Conservation (phyloP, 108 stramenopile genomes). For the Nannochloropsis granulata region DNA sequence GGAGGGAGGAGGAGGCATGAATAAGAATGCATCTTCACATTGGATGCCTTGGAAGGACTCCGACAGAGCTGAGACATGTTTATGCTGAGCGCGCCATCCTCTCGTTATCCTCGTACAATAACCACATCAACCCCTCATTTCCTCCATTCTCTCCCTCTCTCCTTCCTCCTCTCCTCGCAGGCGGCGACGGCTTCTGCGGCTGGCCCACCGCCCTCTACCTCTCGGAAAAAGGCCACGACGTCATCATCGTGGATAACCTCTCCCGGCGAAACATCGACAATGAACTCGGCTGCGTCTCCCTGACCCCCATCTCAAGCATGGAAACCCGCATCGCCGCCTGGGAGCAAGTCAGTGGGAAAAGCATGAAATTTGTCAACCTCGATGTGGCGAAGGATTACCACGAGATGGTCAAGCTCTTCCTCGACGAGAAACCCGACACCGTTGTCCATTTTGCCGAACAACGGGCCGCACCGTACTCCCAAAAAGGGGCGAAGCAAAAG, state of each 20-base stretch:
- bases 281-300: conserved; percentile 72
- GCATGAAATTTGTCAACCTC: conserved; percentile 72
- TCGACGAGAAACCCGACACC: conserved; percentile 72
- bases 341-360: conserved; percentile 82
- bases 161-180: conserved; percentile 45
- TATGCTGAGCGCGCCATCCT: too few relatives aligned
- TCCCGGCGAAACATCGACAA: conserved; percentile 77
- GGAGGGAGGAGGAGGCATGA: too few relatives aligned
- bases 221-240: conserved; percentile 43
- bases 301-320: conserved; percentile 78
- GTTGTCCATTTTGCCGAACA: conserved; percentile 97
- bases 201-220: conserved; percentile 88
- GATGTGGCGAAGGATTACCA: conserved; percentile 91
- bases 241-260: conserved; percentile 86
- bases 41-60: too few relatives aligned
- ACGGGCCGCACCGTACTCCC: conserved; percentile 91
- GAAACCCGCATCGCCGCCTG: conserved; percentile 41
- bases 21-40: too few relatives aligned
- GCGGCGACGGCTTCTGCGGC: conserved; percentile 92
- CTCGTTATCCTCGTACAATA: too few relatives aligned
- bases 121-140: too few relatives aligned
- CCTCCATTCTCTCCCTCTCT: background rate
- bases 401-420: conserved; percentile 73
- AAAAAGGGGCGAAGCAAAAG: conserved; percentile 79
- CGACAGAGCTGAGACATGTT: too few relatives aligned